Base-by-base conservation (phyloP, 768 basidiomycete species). In the Phlegmacium glaucopus region DNA sequence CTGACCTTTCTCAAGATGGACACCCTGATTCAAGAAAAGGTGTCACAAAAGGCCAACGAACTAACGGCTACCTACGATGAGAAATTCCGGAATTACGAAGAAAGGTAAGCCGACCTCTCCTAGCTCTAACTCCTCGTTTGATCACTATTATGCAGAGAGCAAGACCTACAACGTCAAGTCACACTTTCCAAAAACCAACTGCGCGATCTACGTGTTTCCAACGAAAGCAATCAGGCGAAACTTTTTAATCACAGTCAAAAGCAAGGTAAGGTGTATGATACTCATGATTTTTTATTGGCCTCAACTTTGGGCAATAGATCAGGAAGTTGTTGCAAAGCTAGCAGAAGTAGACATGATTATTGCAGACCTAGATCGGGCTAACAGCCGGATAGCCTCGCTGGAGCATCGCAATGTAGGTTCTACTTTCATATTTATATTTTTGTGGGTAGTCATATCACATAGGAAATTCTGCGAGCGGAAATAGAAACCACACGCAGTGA, bases 21-120 rank as follows among this genome's bases (percentile, higher is more conserved):
- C 17, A 85, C 87, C 38, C 72, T 94, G 71, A 90, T 98, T 47
- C 78, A 82, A 50, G 95, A 97, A 55, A 87, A 86, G 60, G 87
- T 98, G 28, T 71, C 74, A 3, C 88, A 90, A 65, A 98, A 97
- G 69, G 92, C 97, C 71, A 95, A 94, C 47, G 96, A 97, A 68
- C 74, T 98, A 15, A 90, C 95, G 54, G 96, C 95, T 12, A 94
- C 90, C 5, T 97, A 96, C 54, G 96, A 99, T 58, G 96, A 99
- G 69, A 86, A 86, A 55, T 76, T 99, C 62, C 77, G 91, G 42
- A 99, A 98, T 65, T 97, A 95, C 57, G 94, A 94, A 65, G 95
- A 95, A 60, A 80, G 95, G 93, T 93, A 55, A 25, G 82, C 5
- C 18, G 9, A 16, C 34, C 18, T 4, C 27, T 22, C 6, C 32